Evolutionary conservation across 768 basidiomycete genomes (phyloP), one percentile per base, ranked within the genome.

Genomic region (Amylocystis lapponica): DNA sequence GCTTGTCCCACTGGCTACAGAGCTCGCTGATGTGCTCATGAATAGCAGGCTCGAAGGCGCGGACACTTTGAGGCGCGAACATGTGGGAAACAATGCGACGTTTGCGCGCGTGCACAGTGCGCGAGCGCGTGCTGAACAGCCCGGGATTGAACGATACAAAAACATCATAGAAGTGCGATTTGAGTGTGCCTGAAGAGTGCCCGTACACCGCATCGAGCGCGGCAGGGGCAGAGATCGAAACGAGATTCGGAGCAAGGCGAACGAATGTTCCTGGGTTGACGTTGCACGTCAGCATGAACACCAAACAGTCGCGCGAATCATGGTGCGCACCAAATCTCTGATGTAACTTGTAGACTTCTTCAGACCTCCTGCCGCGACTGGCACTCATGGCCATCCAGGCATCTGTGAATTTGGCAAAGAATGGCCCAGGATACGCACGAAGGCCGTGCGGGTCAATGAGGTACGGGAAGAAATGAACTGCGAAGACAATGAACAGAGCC

Each of bases 61-160:
- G 53, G 5, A 92, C 83, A 39, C 64, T 84, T 67, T 89, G 88
- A 51, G 81, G 79, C 0, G 81, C 79, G 59, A 85, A 84, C 51
- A 83, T 78, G 50, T 85, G 77, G 0, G 85, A 78, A 27, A 91
- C 73, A 40, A 92, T 82, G 65, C 91, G 92, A 63, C 90, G 81
- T 64, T 92, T 93, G 25, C 89, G 78, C 3, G 84, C 72, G 57
- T 93, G 90, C 42, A 86, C 85, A 2, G 60, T 58, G n/a, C 86
- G 76, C 55, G 83, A 74, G 36, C 86, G 77, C 10, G 82, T 83
- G 55, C 78, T 37, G 72, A 88, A 86, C 17, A 87, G 63, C 3
- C 81, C 81, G 78, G 73, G 12, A 16, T 29, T 36, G 30, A 56
- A 51, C 19, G 48, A 44, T 13, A 48, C 51, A 36, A 61, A 56